A percentile compares a stretch with the other conserved stretches of the same genome.
Conservation (phyloP, 2,329 filamentous ascomycete species). For the Penicillium sp. region DNA sequence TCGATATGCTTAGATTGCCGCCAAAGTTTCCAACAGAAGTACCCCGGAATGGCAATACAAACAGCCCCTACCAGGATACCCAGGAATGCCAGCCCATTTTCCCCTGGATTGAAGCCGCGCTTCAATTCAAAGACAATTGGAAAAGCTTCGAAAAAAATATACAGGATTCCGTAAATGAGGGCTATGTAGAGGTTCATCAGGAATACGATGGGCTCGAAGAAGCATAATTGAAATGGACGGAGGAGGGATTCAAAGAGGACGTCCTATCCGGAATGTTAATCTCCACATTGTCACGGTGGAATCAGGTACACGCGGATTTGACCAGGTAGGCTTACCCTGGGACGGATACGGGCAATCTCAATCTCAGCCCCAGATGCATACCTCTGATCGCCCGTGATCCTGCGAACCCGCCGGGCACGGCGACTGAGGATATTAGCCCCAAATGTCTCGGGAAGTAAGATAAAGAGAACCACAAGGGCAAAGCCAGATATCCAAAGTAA, state of each 20-base stretch:
- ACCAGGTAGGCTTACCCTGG: too few relatives aligned
- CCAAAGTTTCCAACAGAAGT: slow-evolving; percentile 39
- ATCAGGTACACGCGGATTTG: too few relatives aligned
- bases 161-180: slow-evolving; percentile 25
- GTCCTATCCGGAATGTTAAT: too few relatives aligned
- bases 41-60: slow-evolving; percentile 65
- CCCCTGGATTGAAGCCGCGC: neutral
- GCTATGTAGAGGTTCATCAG: slow-evolving; percentile 24
- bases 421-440: slow-evolving; percentile 18
- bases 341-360: too few relatives aligned
- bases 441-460: slow-evolving; percentile 33
- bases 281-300: too few relatives aligned
- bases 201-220: slow-evolving; percentile 23
- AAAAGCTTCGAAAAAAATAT: slow-evolving; percentile 50
- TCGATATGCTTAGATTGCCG: too few relatives aligned
- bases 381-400: slow-evolving; percentile 1
- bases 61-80: slow-evolving; percentile 48
- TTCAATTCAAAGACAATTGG: slow-evolving; percentile 4
- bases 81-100: slow-evolving; percentile 51
- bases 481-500: slow-evolving; percentile 37
- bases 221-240: neutral
- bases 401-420: slow-evolving; percentile 28
- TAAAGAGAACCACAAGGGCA: slow-evolving; percentile 49
- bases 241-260: neutral
- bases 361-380: too few relatives aligned